Conservation (phyloP, 2,329 filamentous ascomycete genomes). For the Calonectria leucothoes region DNA sequence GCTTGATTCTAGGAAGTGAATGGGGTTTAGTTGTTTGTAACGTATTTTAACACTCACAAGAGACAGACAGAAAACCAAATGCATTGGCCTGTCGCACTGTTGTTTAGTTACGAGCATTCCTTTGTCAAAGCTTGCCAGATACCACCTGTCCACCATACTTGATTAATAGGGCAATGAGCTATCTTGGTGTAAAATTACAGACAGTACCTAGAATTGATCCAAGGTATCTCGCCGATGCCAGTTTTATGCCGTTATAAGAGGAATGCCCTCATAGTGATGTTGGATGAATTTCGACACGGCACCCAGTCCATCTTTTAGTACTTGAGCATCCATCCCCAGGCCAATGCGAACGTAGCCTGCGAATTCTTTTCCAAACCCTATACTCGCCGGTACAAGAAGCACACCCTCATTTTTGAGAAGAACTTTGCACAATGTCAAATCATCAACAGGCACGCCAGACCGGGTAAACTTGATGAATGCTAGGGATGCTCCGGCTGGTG, state of each 20-base stretch:
- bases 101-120: background rate
- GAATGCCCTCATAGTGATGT: background rate
- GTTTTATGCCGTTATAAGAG: background rate
- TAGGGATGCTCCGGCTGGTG: background rate
- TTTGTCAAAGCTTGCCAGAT: too few relatives aligned
- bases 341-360: background rate
- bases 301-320: background rate
- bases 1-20: background rate
- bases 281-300: background rate
- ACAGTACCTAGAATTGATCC: background rate
- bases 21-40: background rate
- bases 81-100: background rate
- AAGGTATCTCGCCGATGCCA: background rate
- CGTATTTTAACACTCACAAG: background rate
- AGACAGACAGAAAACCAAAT: background rate
- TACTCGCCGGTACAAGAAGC: background rate
- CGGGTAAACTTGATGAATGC: background rate
- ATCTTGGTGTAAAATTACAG: background rate
- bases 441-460: background rate
- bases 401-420: background rate
- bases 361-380: background rate
- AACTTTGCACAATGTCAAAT: background rate
- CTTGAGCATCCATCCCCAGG: background rate
- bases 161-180: background rate
- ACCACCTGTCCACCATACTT: background rate